Percentiles rank a stretch among this genome's conserved stretches.
Evolutionary conservation across 768 basidiomycete genomes (phyloP).

Genomic region (Amyloporia xantha): DNA sequence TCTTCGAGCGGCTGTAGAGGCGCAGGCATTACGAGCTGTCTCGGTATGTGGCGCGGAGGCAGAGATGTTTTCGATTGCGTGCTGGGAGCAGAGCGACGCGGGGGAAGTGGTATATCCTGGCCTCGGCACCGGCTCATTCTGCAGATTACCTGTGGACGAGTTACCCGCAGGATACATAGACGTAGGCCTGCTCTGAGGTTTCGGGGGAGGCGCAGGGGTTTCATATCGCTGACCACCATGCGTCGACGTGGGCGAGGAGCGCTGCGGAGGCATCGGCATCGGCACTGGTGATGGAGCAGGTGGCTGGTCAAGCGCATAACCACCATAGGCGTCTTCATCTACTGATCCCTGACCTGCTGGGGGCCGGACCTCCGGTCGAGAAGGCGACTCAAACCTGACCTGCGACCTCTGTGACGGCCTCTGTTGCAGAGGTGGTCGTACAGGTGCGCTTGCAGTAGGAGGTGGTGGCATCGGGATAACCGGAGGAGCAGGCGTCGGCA

Average conservation of each 20-base stretch:
- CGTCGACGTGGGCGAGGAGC: neutral
- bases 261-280: neutral
- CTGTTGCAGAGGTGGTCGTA: neutral
- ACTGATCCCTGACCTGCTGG: constrained; percentile 1
- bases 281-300: neutral
- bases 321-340: neutral
- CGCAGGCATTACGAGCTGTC: constrained; percentile 67
- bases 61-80: constrained; percentile 8
- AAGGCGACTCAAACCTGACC: constrained; percentile 3
- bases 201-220: neutral
- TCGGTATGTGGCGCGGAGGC: constrained; percentile 41
- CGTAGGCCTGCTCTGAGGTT: neutral
- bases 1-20: constrained; percentile 41
- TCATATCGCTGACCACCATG: neutral
- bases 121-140: constrained; percentile 3
- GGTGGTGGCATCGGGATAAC: neutral
- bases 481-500: neutral
- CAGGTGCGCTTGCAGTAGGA: neutral
- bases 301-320: neutral
- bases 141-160: neutral
- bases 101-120: constrained; percentile 15
- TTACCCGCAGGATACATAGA: neutral
- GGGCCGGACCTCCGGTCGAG: constrained; percentile 3
- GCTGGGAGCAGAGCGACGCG: neutral
- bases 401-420: constrained; percentile 1